Percentiles rank a stretch among this genome's conserved stretches.
phyloP scores from a whole-genome alignment of 2,329 filamentous ascomycete genomes.

The Aureobasidium lini region DNA sequence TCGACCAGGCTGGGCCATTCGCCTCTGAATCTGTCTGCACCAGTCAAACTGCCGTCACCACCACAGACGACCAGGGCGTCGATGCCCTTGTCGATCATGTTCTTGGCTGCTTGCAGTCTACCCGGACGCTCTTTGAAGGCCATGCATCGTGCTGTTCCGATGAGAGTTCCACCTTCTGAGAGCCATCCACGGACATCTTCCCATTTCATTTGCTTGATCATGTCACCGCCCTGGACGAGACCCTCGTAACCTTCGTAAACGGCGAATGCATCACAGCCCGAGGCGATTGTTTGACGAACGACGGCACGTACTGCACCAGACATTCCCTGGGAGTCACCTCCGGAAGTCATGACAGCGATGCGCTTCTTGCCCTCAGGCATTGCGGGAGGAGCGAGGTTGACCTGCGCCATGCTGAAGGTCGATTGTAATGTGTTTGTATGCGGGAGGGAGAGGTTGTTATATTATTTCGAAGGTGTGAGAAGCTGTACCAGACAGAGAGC shows the following conservation, averaged over 20 bases:
- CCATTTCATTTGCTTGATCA: conserved; percentile 85
- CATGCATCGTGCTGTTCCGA: conserved; percentile 90
- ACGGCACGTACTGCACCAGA: conserved; percentile 84
- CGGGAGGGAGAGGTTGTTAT: neutral
- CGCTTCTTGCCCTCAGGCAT: conserved; percentile 41
- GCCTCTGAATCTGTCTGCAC: conserved; percentile 82
- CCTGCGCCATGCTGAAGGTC: conserved; percentile 14
- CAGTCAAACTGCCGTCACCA: conserved; percentile 91
- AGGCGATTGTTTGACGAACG: conserved; percentile 82
- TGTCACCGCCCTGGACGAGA: conserved; percentile 77
- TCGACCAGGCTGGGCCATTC: conserved; percentile 87
- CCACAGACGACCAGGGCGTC: conserved; percentile 95
- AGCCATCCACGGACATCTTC: conserved; percentile 91
- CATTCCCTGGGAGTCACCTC: conserved; percentile 92
- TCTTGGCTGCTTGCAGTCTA: conserved; percentile 79
- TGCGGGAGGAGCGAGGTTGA: conserved; percentile 11
- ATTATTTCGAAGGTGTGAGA: neutral
- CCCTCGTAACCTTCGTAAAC: conserved; percentile 92
- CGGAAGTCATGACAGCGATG: conserved; percentile 89
- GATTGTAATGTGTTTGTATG: neutral
- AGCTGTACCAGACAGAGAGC: conserved; percentile 9
- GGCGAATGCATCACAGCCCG: conserved; percentile 45
- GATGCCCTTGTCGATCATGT: conserved; percentile 87
- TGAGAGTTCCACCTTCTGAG: conserved; percentile 88
- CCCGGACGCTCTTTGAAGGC: conserved; percentile 84